These are phyloP conservation scores for Neolentinus lepideus DNA, from an alignment of 1,284 basidiomycete genomes.

Conservation along the genomic window DNA sequence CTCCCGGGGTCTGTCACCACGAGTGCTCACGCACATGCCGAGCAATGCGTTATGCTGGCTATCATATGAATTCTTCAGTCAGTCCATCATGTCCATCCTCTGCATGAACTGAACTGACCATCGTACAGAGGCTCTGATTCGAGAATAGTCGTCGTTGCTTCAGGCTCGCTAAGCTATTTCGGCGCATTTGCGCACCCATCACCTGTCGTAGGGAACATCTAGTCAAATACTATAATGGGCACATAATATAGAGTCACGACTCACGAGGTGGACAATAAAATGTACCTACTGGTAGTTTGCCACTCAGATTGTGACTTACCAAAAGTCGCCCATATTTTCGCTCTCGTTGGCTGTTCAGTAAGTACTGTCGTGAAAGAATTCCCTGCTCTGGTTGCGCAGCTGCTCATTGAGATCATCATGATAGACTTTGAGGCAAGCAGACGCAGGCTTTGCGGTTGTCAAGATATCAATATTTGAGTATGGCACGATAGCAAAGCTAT, in stretches of 20 bases:
- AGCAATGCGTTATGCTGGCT: constrained; percentile 98
- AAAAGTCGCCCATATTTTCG: neutral
- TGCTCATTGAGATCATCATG: too few relatives aligned
- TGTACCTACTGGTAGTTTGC: neutral
- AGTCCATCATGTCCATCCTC: constrained; percentile 26
- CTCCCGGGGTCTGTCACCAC: constrained; percentile 81
- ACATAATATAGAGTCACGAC: neutral
- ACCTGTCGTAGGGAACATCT: neutral
- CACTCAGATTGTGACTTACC: neutral
- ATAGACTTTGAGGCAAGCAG: too few relatives aligned
- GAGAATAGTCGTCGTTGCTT: constrained; percentile 19
- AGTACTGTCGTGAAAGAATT: too few relatives aligned
- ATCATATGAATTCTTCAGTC: constrained; percentile 95
- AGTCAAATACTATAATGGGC: neutral
- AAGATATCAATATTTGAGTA: too few relatives aligned
- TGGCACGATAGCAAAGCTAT: too few relatives aligned
- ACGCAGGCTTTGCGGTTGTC: too few relatives aligned
- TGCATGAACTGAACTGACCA: constrained; percentile 4
- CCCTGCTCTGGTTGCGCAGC: too few relatives aligned
- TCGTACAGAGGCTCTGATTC: constrained; percentile 59
- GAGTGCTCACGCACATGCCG: constrained; percentile 94
- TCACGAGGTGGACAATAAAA: neutral
- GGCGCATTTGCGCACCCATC: neutral
- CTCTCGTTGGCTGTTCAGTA: too few relatives aligned
- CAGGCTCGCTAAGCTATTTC: neutral